Evolutionary conservation across 495 filamentous ascomycete genomes (phyloP), one percentile per base, ranked within the genome.

Genomic region (Hapsidospora chrysogenum): DNA sequence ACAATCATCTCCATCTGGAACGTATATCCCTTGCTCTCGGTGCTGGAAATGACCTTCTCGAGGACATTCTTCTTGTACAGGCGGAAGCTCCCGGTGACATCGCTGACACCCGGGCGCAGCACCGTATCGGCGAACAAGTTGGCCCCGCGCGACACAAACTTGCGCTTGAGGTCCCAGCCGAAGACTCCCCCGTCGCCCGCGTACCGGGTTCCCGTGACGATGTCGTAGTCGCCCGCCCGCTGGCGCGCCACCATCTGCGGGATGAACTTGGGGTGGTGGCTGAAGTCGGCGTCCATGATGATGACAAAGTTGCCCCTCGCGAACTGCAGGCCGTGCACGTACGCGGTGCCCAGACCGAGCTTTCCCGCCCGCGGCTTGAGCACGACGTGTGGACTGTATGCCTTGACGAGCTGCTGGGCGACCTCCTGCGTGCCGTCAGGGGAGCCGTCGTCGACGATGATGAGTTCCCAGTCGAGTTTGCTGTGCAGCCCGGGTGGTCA

Each of bases 241-340:
- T 87, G 84, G 47, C 69, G 71, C 36, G 60, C 58, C 41, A 93
- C 82, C 83, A 94, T 92, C 47, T 77, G 62, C 37, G 81, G 72
- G 51, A 95, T 83, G 68, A 92, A 95, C 63, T 92, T 92, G 49
- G 85, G 85, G 61, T 97, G 89, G 65, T 97, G 92, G 50, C 74
- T 81, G 73, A 97, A 97, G 58, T 97, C 89, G 57, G 89, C 89
- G 64, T 97, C 89, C 89, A 97, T 96, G 67, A 97, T 97, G 64
- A 97, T 82, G 39, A 97, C 78, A 56, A 72, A 96, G 66, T 85
- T 94, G 42, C 89, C 89, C 16, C 74, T 82, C 23, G 65, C 77
- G 51, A 75, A 93, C 49, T 86, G 66, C 35, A 96, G 66, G 27
- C 89, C 89, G 54, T 97, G 86, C 29, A 96, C 80, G 62, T 97